These are phyloP conservation scores for Tolypocladium paradoxum DNA, from an alignment of 2,329 filamentous ascomycete genomes.

Conservation along the genomic window DNA sequence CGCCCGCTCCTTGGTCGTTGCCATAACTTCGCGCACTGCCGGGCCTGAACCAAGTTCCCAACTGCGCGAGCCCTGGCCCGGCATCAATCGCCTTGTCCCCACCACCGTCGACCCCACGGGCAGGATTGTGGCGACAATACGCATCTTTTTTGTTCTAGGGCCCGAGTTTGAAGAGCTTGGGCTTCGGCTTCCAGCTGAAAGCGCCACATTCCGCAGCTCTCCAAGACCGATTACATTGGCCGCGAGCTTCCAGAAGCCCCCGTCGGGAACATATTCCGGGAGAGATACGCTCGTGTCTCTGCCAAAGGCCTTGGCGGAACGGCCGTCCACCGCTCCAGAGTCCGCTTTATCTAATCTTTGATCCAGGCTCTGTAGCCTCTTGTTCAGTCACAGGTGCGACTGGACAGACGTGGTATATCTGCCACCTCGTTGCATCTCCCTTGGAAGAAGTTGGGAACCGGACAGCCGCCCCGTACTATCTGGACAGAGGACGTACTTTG, in stretches of 20 bases:
- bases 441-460: neutral
- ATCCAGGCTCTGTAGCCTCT: neutral
- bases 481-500: neutral
- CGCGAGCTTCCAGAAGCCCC: neutral
- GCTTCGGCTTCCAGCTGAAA: neutral
- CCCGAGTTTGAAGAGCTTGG: neutral
- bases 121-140: neutral
- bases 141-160: neutral
- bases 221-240: neutral
- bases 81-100: neutral
- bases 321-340: neutral
- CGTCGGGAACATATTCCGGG: neutral
- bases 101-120: neutral
- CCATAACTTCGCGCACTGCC: neutral
- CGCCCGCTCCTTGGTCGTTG: neutral
- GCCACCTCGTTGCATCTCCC: neutral
- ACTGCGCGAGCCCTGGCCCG: neutral
- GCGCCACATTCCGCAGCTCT: neutral
- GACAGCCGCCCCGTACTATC: neutral
- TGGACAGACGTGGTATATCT: neutral
- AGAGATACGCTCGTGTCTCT: neutral
- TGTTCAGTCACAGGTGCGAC: neutral
- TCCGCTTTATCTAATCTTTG: neutral
- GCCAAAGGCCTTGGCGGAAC: neutral
- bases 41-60: neutral